Evolutionary conservation across 2,329 filamentous ascomycete genomes (phyloP).

Genomic region (Tolypocladium endophyticum): DNA sequence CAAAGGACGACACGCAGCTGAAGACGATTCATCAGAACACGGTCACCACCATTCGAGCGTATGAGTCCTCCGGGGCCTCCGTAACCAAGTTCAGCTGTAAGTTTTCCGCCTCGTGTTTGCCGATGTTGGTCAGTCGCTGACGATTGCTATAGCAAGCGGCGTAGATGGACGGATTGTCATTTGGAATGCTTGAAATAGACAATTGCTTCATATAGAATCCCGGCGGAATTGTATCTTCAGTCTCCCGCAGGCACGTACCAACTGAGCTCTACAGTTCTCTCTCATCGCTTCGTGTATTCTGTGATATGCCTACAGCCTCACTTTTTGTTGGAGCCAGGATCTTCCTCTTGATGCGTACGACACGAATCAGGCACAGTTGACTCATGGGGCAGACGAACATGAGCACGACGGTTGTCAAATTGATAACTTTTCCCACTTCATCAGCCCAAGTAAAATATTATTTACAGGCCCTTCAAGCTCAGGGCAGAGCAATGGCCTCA

Average conservation of each 20-base stretch:
- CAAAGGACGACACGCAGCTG: conserved; percentile 83
- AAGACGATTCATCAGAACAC: conserved; percentile 97
- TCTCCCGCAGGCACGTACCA: not conserved
- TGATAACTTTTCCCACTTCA: not conserved
- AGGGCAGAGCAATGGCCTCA: conserved; percentile 71
- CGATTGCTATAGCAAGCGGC: conserved; percentile 51
- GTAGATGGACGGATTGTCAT: conserved; percentile 76
- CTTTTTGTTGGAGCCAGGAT: not conserved
- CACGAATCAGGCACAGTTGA: not conserved
- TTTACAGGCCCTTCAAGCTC: conserved; percentile 8
- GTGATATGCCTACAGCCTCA: not conserved
- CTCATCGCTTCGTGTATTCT: not conserved
- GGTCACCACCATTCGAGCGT: conserved; percentile 73
- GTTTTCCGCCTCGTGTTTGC: conserved; percentile 20
- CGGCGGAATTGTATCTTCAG: not conserved
- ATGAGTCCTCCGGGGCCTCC: conserved; percentile 51
- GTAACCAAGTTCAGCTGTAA: conserved; percentile 82
- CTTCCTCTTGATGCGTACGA: too few relatives aligned
- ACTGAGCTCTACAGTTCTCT: not conserved
- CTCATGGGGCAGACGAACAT: not conserved
- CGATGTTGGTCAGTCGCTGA: conserved; percentile 13
- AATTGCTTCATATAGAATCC: not conserved
- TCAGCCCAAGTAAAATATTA: not conserved
- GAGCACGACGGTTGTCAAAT: not conserved
- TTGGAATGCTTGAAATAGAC: conserved; percentile 50